Evolutionary conservation across 2,329 filamentous ascomycete genomes (phyloP), one percentile per base, ranked within the genome.

Genomic region (Penicillium palitans): DNA sequence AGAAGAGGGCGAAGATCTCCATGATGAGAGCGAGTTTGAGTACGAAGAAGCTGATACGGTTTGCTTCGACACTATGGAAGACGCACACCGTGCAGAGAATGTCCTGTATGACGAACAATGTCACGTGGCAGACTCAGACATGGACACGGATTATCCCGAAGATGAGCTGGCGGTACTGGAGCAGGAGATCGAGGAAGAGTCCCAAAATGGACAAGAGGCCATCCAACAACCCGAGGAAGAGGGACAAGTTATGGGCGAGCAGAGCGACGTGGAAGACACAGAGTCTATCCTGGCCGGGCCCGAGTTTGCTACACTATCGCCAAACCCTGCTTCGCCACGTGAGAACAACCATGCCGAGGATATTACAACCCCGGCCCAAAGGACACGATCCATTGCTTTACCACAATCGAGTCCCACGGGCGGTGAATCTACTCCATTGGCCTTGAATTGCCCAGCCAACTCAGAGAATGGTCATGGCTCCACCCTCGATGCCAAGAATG

Each of bases 401-500:
- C 51, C 62, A 21, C 65, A 63, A 10, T 62, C 65, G 3, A 67
- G 68, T 29, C 65, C 68, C 4, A 64, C 65, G 25, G 44, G 52
- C 6, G 52, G 31, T 19, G 21, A 52, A 17, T 44, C 44, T 7
- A 61, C 61, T 24, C 52, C 56, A 2, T 29, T 51, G 25, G 57
- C 57, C 21, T 50, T 63, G 41, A 21, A 52, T 27, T 29, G 39
- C 44, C 51, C 25, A 12, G 54, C 40, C 19, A 60, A 57, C 67
- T 64, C 47, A 54, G 67, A 47, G 62, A 69, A 56, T 25, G 37
- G 50, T 4, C 31, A 31, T 37, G 61, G 17, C 35, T 39, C 55
- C 55, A 57, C 55, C 29, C 29, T 33, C 13, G 40, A 66, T 33
- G 66, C 65, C 19, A 64, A 66, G 8, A 73, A 74, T 8, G 69